Conservation (phyloP, 768 basidiomycete species). For the Hirschioporus abietinus region DNA sequence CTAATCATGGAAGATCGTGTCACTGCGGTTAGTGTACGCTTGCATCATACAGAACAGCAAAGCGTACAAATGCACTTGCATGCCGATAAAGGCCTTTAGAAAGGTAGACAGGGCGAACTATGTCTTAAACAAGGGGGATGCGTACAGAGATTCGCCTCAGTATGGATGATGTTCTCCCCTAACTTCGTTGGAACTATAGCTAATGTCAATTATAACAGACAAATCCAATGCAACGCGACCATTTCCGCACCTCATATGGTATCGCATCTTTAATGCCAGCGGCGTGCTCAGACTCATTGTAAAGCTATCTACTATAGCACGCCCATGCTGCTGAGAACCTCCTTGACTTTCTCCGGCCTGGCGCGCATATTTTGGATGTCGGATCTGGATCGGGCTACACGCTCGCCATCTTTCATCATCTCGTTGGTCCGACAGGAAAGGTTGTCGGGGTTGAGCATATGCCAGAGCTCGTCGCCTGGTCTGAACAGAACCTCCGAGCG, state of each 20-base stretch:
- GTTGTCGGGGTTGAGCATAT: slow-evolving; percentile 94
- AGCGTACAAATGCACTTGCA: not conserved
- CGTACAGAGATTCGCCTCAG: slow-evolving; percentile 81
- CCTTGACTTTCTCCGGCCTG: slow-evolving; percentile 62
- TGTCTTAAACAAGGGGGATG: slow-evolving; percentile 34
- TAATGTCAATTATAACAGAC: slow-evolving; percentile 30
- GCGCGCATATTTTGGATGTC: slow-evolving; percentile 79
- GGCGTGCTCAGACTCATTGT: not conserved
- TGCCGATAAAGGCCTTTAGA: slow-evolving; percentile 34
- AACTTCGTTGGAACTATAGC: not conserved
- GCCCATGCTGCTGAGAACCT: slow-evolving; percentile 82
- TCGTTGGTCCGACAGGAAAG: slow-evolving; percentile 49
- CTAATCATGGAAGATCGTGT: slow-evolving; percentile 57
- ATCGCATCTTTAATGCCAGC: slow-evolving; percentile 7
- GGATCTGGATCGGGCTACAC: slow-evolving; percentile 89
- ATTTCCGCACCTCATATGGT: slow-evolving; percentile 98
- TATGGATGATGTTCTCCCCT: slow-evolving; percentile 22
- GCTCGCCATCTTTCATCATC: slow-evolving; percentile 71
- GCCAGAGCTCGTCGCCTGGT: slow-evolving; percentile 66
- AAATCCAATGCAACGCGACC: slow-evolving; percentile 81
- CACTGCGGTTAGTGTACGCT: slow-evolving; percentile 38
- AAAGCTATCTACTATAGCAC: slow-evolving; percentile 44
- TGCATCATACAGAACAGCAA: not conserved
- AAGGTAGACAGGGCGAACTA: slow-evolving; percentile 44
- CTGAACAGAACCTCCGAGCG: slow-evolving; percentile 56